These are phyloP conservation scores for Agrocybe pediades DNA, from an alignment of 768 basidiomycete genomes.

Conservation along the genomic window DNA sequence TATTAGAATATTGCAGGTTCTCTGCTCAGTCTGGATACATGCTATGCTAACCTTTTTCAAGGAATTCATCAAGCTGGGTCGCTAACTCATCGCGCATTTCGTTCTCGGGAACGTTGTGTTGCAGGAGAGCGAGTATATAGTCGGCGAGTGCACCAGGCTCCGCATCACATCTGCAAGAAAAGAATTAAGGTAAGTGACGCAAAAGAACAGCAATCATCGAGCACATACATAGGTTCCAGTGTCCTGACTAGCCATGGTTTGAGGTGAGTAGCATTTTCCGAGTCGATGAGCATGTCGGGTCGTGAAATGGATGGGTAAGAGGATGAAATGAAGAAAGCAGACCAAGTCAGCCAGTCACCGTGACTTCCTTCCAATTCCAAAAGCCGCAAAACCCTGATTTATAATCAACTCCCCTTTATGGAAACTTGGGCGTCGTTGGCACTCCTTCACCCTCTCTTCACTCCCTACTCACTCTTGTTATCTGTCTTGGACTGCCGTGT, in stretches of 20 bases:
- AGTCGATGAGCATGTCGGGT: slow-evolving; percentile 64
- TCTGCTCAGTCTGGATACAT: not conserved
- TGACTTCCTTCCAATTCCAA: not conserved
- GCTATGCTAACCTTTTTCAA: slow-evolving; percentile 74
- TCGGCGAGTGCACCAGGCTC: slow-evolving; percentile 93
- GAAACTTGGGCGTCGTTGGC: not conserved
- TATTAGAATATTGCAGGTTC: slow-evolving; percentile 11
- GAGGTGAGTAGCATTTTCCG: slow-evolving; percentile 62
- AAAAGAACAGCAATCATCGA: slow-evolving; percentile 8
- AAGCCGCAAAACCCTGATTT: not conserved
- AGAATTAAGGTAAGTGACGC: slow-evolving; percentile 9
- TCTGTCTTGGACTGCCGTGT: too few relatives aligned
- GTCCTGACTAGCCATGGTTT: slow-evolving; percentile 89
- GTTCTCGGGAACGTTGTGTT: slow-evolving; percentile 81
- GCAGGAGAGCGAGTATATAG: slow-evolving; percentile 91
- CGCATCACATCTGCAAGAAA: slow-evolving; percentile 80
- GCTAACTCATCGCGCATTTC: slow-evolving; percentile 82
- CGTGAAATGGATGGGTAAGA: not conserved
- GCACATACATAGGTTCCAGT: slow-evolving; percentile 85
- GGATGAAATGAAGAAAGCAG: slow-evolving; percentile 4
- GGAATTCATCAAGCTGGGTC: slow-evolving; percentile 85
- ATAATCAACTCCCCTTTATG: not conserved
- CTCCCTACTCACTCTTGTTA: too few relatives aligned
- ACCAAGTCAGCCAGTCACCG: not conserved
- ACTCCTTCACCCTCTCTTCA: too few relatives aligned